These are phyloP conservation scores for Mycena indigotica DNA, from an alignment of 768 basidiomycete species.

Conservation along the genomic window DNA sequence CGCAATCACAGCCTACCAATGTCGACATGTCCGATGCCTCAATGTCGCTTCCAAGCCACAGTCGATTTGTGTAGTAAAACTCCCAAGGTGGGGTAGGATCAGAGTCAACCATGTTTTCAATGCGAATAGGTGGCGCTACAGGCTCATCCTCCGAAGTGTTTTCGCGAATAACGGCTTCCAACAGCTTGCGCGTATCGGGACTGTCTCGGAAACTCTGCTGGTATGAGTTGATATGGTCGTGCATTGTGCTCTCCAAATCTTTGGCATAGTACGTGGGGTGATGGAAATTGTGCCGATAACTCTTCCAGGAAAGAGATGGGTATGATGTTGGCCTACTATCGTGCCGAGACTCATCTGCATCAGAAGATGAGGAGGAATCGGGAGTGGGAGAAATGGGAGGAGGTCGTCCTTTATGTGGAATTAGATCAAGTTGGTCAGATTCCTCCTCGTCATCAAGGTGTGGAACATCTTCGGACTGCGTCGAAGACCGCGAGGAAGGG, in stretches of 20 bases:
- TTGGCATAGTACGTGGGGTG: conserved; percentile 39
- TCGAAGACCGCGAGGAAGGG: not conserved
- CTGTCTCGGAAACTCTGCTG: conserved; percentile 42
- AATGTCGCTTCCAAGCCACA: conserved; percentile 74
- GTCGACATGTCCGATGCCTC: conserved; percentile 61
- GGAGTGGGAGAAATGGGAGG: not conserved
- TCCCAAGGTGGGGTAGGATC: conserved; percentile 81
- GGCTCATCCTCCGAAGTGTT: conserved; percentile 70
- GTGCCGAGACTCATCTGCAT: not conserved
- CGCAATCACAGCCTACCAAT: conserved; percentile 72
- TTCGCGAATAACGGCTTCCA: conserved; percentile 66
- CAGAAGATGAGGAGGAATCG: not conserved
- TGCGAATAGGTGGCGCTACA: conserved; percentile 63
- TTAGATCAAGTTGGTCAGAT: not conserved
- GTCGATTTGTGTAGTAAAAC: conserved; percentile 82
- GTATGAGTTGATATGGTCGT: conserved; percentile 66
- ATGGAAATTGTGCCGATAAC: conserved; percentile 36
- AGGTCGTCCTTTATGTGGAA: too few species aligned
- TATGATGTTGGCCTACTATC: not conserved
- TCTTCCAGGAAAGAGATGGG: conserved; percentile 40
- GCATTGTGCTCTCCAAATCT: conserved; percentile 63
- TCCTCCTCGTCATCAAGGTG: not conserved
- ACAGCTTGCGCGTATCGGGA: conserved; percentile 51
- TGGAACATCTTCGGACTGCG: not conserved
- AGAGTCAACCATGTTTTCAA: conserved; percentile 68